Conservation (phyloP, 768 basidiomycete species). For the Tulasnella sp. region DNA sequence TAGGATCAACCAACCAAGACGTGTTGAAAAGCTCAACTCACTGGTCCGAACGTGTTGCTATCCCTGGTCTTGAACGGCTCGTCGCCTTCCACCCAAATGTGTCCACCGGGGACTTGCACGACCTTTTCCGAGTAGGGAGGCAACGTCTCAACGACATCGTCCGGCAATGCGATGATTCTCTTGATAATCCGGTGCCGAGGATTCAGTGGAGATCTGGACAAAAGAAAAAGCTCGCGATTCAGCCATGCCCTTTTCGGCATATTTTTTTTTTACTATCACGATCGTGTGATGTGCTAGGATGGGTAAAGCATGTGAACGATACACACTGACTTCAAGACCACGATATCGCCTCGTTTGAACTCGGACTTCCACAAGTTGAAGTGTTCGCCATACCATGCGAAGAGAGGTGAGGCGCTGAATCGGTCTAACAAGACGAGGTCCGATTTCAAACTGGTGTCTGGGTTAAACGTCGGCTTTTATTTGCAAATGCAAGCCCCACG, state of each 20-base stretch:
- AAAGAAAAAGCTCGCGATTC: too few species aligned
- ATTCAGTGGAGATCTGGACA: constrained; percentile 26
- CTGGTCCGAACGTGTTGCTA: constrained; percentile 29
- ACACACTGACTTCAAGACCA: not conserved
- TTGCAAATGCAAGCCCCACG: not conserved
- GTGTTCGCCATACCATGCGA: constrained; percentile 21
- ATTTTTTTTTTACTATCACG: too few species aligned
- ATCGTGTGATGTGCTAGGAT: too few species aligned
- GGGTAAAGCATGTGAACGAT: too few species aligned
- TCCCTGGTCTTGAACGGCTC: constrained; percentile 26
- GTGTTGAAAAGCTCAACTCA: constrained; percentile 17
- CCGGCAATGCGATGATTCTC: constrained; percentile 28
- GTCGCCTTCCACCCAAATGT: constrained; percentile 32
- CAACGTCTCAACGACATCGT: constrained; percentile 24
- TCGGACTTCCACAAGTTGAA: constrained; percentile 26
- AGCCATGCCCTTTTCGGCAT: too few species aligned
- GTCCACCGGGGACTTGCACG: constrained; percentile 27
- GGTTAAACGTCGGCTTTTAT: constrained; percentile 30
- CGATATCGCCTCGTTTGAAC: constrained; percentile 24
- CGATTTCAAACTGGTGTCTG: constrained; percentile 23
- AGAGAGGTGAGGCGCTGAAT: not conserved
- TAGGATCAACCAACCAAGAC: not conserved
- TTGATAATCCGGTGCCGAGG: constrained; percentile 29
- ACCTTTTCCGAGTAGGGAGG: constrained; percentile 19
- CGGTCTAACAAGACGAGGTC: constrained; percentile 29